phyloP scores from a whole-genome alignment of 345 rosid genomes.

The Melaleuca quinquenervia region DNA sequence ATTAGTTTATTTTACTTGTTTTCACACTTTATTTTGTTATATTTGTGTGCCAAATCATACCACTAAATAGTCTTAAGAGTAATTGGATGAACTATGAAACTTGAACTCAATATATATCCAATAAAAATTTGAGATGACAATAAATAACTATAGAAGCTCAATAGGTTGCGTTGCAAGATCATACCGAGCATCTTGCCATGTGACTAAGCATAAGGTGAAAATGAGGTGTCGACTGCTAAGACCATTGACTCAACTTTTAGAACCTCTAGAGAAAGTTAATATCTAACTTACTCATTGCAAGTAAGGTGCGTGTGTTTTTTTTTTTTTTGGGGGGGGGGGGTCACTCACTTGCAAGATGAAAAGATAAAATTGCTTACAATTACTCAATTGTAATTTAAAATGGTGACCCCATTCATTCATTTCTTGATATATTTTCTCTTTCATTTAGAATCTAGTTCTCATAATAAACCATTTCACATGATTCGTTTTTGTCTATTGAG shows the following conservation, averaged over 20 bases:
- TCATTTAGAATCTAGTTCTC: not conserved
- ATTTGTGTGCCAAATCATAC: no score
- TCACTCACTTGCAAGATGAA: no score
- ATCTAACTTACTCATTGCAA: not conserved
- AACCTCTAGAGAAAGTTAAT: not conserved
- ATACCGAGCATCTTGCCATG: not conserved
- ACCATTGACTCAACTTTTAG: not conserved
- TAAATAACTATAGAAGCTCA: not conserved
- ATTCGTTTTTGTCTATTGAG: no score
- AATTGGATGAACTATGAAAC: not conserved
- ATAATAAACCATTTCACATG: no score
- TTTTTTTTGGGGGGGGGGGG: not conserved
- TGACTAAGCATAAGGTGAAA: not conserved
- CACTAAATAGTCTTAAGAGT: not conserved
- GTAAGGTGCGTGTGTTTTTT: not conserved
- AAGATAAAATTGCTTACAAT: no score
- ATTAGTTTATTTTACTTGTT: no score
- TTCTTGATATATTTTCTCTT: not conserved
- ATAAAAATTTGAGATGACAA: not conserved
- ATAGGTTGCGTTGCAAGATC: not conserved
- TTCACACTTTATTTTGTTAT: no score
- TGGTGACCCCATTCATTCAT: not conserved
- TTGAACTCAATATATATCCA: no score
- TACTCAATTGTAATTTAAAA: not conserved
- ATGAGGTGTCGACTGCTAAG: not conserved